These are phyloP conservation scores for Neurospora sp. DNA, from an alignment of 495 filamentous ascomycete species.

Conservation along the genomic window DNA sequence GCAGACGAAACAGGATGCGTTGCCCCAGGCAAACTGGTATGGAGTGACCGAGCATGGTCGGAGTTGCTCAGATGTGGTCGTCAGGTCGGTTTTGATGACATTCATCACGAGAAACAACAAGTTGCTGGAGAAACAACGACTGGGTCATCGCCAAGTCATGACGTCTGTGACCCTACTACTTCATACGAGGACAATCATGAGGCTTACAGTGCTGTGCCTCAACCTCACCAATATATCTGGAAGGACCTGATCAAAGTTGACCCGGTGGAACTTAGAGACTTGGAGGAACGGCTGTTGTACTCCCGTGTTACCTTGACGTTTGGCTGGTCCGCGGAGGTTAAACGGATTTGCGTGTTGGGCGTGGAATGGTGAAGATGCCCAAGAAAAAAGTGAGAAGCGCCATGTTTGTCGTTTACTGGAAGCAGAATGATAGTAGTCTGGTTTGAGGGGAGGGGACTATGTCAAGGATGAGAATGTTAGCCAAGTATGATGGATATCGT, in stretches of 20 bases:
- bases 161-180: neutral
- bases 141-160: neutral
- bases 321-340: slow-evolving; percentile 39
- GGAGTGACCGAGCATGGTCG: slow-evolving; percentile 42
- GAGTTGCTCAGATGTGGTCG: slow-evolving; percentile 38
- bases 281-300: slow-evolving; percentile 42
- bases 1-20: slow-evolving; percentile 48
- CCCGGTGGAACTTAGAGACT: slow-evolving; percentile 27
- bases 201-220: neutral
- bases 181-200: neutral
- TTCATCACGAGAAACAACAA: neutral
- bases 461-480: neutral
- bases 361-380: slow-evolving; percentile 27
- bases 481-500: neutral
- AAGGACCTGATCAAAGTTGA: slow-evolving; percentile 25
- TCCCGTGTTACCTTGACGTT: slow-evolving; percentile 44
- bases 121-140: neutral
- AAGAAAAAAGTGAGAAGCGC: neutral
- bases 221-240: slow-evolving; percentile 18
- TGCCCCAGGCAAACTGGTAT: slow-evolving; percentile 38
- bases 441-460: neutral
- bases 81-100: neutral
- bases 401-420: neutral
- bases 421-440: neutral
- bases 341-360: slow-evolving; percentile 38